These are phyloP conservation scores for Meyerozyma guilliermondii DNA, from an alignment of 1,139 yeast species.

Conservation along the genomic window DNA sequence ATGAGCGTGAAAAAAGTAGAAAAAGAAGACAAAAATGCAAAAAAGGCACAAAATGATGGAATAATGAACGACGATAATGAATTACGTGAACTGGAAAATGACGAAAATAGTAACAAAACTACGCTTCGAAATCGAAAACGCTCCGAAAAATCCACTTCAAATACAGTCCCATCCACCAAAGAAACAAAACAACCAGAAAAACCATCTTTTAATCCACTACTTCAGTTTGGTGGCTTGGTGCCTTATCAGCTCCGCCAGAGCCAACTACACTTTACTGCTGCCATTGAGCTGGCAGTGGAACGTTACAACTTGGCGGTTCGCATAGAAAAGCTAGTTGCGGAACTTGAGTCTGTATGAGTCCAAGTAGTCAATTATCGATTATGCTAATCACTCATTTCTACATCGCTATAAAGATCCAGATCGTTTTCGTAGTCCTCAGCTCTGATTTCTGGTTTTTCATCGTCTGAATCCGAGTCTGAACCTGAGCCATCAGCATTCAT, in stretches of 20 bases:
- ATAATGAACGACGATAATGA: too few species aligned
- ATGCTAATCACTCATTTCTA: slow-evolving; percentile 13
- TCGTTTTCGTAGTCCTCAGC: slow-evolving; percentile 46
- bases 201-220: slow-evolving; percentile 6
- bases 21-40: slow-evolving; percentile 1
- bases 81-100: too few species aligned
- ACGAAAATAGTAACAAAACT: too few species aligned
- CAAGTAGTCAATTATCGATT: too few species aligned
- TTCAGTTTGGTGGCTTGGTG: slow-evolving; percentile 13
- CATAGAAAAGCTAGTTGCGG: slow-evolving; percentile 3
- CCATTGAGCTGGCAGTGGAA: slow-evolving; percentile 6
- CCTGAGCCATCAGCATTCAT: slow-evolving; percentile 19
- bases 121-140: too few species aligned
- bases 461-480: slow-evolving; percentile 15
- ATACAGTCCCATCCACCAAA: too few species aligned
- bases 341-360: slow-evolving; percentile 2
- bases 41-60: too few species aligned
- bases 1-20: slow-evolving; percentile 4
- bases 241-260: slow-evolving; percentile 11
- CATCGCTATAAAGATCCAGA: slow-evolving; percentile 45
- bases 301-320: slow-evolving; percentile 5
- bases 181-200: neutral
- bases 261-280: slow-evolving; percentile 8
- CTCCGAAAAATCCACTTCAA: too few species aligned
- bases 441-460: slow-evolving; percentile 31